Percentiles rank a stretch among this genome's conserved stretches.
phyloP scores from a whole-genome alignment of 805 yeast species.

The Myxozyma nipponensis region DNA sequence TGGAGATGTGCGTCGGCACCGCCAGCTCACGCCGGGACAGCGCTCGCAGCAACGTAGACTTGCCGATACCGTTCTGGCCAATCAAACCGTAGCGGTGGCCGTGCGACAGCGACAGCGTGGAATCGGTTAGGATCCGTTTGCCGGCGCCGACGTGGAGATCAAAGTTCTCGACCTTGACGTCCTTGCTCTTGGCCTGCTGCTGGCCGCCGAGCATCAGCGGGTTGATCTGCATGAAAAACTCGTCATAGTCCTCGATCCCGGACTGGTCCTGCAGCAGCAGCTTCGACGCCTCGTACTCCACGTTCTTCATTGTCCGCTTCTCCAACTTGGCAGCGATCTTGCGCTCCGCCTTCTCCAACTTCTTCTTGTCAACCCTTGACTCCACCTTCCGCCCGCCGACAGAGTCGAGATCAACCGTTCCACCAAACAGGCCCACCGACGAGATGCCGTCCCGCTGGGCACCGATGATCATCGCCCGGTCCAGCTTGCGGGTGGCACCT shows the following conservation, averaged over 20 bases:
- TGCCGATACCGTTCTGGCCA: constrained; percentile 99
- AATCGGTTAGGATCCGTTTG: constrained; percentile 82
- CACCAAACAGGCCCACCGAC: constrained; percentile 71
- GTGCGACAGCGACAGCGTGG: constrained; percentile 78
- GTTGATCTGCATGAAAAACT: constrained; percentile 89
- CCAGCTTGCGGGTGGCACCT: constrained; percentile 41
- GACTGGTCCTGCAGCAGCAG: constrained; percentile 57
- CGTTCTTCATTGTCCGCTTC: constrained; percentile 57
- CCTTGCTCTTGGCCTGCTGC: constrained; percentile 81
- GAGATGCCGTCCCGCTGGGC: constrained; percentile 66
- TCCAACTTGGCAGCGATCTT: constrained; percentile 97
- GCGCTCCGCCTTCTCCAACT: constrained; percentile 93
- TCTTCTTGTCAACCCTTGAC: constrained; percentile 92
- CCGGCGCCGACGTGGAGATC: constrained; percentile 96
- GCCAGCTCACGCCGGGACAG: constrained; percentile 88
- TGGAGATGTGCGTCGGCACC: constrained; percentile 92
- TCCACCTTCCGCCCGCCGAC: constrained; percentile 82
- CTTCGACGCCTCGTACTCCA: constrained; percentile 90
- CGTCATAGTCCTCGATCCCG: constrained; percentile 74
- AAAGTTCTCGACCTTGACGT: constrained; percentile 85
- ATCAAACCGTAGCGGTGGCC: constrained; percentile 97
- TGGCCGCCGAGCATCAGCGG: constrained; percentile 79
- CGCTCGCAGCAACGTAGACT: constrained; percentile 88
- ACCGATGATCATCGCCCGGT: constrained; percentile 59
- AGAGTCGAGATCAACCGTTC: constrained; percentile 81